These are phyloP conservation scores for Pseudocercospora macadamiae DNA, from an alignment of 2,329 filamentous ascomycete species.

Conservation along the genomic window DNA sequence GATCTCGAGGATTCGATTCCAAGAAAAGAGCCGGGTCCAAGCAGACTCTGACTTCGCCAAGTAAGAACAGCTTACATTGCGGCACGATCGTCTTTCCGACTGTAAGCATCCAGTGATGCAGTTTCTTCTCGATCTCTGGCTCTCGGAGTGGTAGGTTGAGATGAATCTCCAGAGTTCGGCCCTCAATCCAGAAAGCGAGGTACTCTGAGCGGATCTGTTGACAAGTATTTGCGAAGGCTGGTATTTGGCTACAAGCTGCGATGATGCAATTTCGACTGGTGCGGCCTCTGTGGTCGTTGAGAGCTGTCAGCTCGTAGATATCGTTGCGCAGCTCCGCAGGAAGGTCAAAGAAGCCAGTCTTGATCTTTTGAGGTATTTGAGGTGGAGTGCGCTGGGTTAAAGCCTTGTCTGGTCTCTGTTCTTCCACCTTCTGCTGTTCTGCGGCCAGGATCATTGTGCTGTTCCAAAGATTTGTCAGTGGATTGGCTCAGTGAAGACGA, in stretches of 20 bases:
- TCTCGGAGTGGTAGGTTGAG: not conserved
- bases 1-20: not conserved
- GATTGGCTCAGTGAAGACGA: too few species aligned
- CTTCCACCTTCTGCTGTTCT: not conserved
- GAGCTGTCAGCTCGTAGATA: constrained; percentile 12
- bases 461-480: too few species aligned
- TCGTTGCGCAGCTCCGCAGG: constrained; percentile 21
- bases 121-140: not conserved
- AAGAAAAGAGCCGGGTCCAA: not conserved
- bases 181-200: not conserved
- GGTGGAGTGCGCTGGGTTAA: not conserved
- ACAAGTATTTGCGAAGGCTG: not conserved
- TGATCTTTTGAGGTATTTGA: not conserved
- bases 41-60: not conserved
- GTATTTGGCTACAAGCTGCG: not conserved
- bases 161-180: not conserved
- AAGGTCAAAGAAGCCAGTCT: constrained; percentile 12
- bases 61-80: not conserved
- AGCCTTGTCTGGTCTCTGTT: not conserved
- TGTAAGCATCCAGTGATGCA: not conserved
- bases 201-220: not conserved
- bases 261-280: not conserved
- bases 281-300: not conserved
- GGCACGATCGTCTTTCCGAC: not conserved
- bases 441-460: not conserved